Base-by-base conservation (phyloP, 495 filamentous ascomycete species). In the Annulohypoxylon maeteangense region DNA sequence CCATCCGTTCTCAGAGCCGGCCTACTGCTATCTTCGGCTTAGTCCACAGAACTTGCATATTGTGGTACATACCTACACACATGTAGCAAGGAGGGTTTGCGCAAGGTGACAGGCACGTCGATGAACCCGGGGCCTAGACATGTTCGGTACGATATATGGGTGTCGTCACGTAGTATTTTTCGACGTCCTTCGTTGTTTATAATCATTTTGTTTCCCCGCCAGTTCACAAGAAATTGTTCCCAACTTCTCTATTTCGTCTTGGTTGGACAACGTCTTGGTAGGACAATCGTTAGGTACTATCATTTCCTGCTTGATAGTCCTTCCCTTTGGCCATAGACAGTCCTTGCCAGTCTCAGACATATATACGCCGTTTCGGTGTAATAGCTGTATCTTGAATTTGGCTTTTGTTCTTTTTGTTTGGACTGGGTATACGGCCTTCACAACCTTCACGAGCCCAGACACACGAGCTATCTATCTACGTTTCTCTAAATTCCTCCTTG, bases 151-250 rank as follows among this genome's bases (percentile, higher is more conserved):
- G 23, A 61, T 61, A 22, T 66, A 62, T 74, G 66, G 66, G 70
- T 74, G 62, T 74, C 65, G 61, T 74, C 50, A 58, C 29, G 70
- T 69, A 61, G 55, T 18, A 74, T 70, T 65, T 23, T 31, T 58
- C 16, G 27, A 55, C 31, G 10, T 34, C 27, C 36, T 44, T 61
- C 56, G 60, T 71, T 65, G 48, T 71, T 71, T 62, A 66, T 71
- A 71, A 66, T 45, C 25, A 31, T 34, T 55, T 50, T 42, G 8
- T 25, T 54, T 42, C 62, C 57, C 57, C 55, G 40, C 32, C 8
- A 54, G 44, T 36, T 40, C 27, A 44, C 29, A 34, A 11, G 5
- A 22, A n/a, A 42, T 50, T 20, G 53, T 42, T 34, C 59, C 29
- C 34, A 32, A 5, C 11, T 36, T n/a, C 14, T 55, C 16, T 48